Base-by-base conservation (phyloP, 352 stramenopile genomes). In the Pythium biforme region DNA sequence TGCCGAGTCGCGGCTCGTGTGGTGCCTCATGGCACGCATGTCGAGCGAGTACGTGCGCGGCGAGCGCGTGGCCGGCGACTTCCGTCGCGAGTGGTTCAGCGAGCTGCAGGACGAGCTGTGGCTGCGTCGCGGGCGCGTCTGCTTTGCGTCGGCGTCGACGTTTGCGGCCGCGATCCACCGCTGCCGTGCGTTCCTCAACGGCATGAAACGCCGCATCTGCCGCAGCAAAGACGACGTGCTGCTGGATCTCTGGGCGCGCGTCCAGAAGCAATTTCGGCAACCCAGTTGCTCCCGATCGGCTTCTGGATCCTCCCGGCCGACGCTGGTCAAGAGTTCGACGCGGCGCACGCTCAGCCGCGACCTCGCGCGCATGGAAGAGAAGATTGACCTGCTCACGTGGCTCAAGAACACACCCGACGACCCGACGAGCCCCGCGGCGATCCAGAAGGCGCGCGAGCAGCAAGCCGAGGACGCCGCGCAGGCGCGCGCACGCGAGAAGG, bases 111-210 rank as follows among this genome's bases (percentile, higher is more conserved):
- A 88, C n/a, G 82, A 88, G 51, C 52, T 77, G 31, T 91, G 79
- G 79, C 47, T 91, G 20, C 75, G 78, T 4, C 82, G 84, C 25
- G 74, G 73, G 17, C 57, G 68, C 12, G 72, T 91, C 47, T 70
- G 72, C n/a, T 88, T 89, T 19, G 56, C 73, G 14, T 68, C 73
- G 1, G 65, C 64, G 3, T 91, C 82, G 0, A 46, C 19, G 0
- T 89, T 89, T 46, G 68, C 72, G 17, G 59, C 77, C 19, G 53
- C 60, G 1, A 71, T 89, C 4, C 55, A 68, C 25, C 67, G 78
- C 7, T 88, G 77, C 43, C 68, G 76, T 19, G 79, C 76, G 1
- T 85, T 82, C 55, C 58, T 91, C 0, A 81, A 88, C n/a, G 82
- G 79, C 12, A 80, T 89, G 54, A 84, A 81, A 15, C 68, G 73